A percentile compares a stretch with the other conserved stretches of the same genome.
These are phyloP conservation scores for Suhomyces ambrosiae DNA, from an alignment of 1,139 yeast genomes.

Conservation along the genomic window DNA sequence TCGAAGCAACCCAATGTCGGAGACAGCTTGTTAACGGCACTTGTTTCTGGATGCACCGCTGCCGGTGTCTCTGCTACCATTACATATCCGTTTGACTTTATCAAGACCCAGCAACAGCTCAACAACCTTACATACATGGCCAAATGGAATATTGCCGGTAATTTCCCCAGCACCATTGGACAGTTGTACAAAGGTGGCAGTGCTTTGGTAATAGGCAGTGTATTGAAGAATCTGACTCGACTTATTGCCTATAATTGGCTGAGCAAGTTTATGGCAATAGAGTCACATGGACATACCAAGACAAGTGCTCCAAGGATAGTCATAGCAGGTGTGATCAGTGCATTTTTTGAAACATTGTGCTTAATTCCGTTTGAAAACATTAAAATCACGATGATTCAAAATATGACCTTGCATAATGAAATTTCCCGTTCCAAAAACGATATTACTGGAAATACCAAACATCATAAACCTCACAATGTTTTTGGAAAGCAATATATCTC, in stretches of 20 bases:
- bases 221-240: constrained; percentile 71
- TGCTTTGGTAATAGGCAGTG: constrained; percentile 76
- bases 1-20: constrained; percentile 6
- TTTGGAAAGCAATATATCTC: constrained; percentile 44
- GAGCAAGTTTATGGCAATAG: constrained; percentile 71
- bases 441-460: constrained; percentile 29
- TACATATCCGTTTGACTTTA: constrained; percentile 83
- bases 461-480: constrained; percentile 30
- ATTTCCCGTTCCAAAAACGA: constrained; percentile 28
- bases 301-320: constrained; percentile 72
- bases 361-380: constrained; percentile 91
- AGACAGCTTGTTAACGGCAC: constrained; percentile 52
- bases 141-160: constrained; percentile 40
- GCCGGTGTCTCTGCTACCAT: constrained; percentile 69
- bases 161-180: constrained; percentile 41
- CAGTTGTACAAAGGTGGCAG: constrained; percentile 73
- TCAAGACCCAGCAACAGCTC: constrained; percentile 74
- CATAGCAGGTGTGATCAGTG: constrained; percentile 87
- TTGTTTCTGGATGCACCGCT: constrained; percentile 75
- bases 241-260: constrained; percentile 77
- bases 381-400: constrained; percentile 84
- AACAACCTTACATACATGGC: constrained; percentile 45
- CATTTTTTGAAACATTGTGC: constrained; percentile 75
- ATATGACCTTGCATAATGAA: constrained; percentile 45
- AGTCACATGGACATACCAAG: constrained; percentile 40